These are phyloP conservation scores for Candida maesae DNA, from an alignment of 805 yeast genomes.

Conservation along the genomic window DNA sequence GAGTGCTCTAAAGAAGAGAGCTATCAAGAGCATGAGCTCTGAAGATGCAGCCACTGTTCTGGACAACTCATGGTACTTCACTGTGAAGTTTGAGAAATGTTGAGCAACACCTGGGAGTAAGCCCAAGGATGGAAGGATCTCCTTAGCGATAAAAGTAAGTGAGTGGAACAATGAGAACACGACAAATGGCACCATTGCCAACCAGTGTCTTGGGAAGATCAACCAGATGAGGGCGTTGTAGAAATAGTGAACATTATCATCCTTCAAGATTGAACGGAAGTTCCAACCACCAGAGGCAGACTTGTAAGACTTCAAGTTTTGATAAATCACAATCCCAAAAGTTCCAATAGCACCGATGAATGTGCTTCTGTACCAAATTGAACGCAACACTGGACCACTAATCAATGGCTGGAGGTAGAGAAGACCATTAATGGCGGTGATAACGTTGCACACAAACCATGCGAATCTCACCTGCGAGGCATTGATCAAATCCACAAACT, in stretches of 20 bases:
- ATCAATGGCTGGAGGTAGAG: constrained; percentile 36
- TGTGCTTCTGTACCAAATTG: constrained; percentile 52
- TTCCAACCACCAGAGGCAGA: constrained; percentile 24
- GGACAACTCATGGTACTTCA: constrained; percentile 53
- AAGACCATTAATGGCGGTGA: constrained; percentile 39
- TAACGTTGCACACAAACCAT: constrained; percentile 69
- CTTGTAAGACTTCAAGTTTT: constrained; percentile 36
- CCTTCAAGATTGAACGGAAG: constrained; percentile 35
- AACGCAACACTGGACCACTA: constrained; percentile 32
- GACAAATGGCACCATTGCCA: constrained; percentile 69
- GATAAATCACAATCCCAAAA: constrained; percentile 72
- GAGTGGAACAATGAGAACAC: constrained; percentile 81
- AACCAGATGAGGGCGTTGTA: constrained; percentile 51
- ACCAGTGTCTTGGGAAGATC: constrained; percentile 48
- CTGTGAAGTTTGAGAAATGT: constrained; percentile 42
- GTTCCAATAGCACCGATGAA: constrained; percentile 65
- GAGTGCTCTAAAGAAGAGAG: constrained; percentile 48
- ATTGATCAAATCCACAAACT: constrained; percentile 1
- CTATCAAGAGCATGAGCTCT: constrained; percentile 44
- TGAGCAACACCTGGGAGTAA: constrained; percentile 25
- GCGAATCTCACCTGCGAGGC: constrained; percentile 51
- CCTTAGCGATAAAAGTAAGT: constrained; percentile 62
- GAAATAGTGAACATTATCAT: constrained; percentile 76
- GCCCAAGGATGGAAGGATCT: constrained; percentile 58
- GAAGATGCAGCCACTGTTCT: constrained; percentile 56